Conservation (phyloP, 1,284 basidiomycete species). For the Cutaneotrichosporon sp. region DNA sequence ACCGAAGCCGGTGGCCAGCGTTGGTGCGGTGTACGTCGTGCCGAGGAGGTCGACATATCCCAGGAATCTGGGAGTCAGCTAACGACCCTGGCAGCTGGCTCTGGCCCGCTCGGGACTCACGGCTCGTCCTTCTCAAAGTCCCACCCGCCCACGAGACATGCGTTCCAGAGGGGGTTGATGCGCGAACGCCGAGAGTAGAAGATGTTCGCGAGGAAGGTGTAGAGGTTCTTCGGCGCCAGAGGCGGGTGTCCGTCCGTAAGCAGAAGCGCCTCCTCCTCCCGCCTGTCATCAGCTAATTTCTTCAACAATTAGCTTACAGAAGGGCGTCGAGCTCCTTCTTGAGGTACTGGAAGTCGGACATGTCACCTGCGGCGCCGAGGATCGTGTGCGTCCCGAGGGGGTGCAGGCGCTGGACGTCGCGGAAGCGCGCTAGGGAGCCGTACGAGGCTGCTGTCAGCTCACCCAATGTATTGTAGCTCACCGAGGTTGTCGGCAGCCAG, state of each 20-base stretch:
- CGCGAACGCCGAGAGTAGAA: constrained; percentile 88
- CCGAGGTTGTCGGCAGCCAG: constrained; percentile 98
- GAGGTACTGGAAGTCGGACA: constrained; percentile 96
- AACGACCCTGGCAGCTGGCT: too few relatives aligned
- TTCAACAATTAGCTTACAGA: constrained; percentile 28
- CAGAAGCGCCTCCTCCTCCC: constrained; percentile 58
- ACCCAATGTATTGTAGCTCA: constrained; percentile 43
- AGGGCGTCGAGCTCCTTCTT: constrained; percentile 57
- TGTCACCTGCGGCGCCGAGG: constrained; percentile 90
- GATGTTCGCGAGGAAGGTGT: constrained; percentile 83
- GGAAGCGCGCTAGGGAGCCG: constrained; percentile 94
- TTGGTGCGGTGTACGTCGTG: constrained; percentile 90
- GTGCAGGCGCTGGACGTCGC: constrained; percentile 84
- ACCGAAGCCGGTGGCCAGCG: constrained; percentile 95
- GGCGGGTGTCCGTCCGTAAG: constrained; percentile 74
- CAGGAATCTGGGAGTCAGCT: constrained; percentile 62
- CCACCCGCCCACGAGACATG: constrained; percentile 86
- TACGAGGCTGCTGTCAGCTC: constrained; percentile 70
- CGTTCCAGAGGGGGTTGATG: constrained; percentile 94
- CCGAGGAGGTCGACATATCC: constrained; percentile 96
- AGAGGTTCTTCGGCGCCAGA: constrained; percentile 83
- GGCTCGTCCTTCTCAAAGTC: constrained; percentile 64
- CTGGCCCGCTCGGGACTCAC: constrained; percentile 48
- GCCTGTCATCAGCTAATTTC: constrained; percentile 40
- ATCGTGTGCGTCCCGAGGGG: constrained; percentile 75